These are phyloP conservation scores for Sclerotinia nivalis DNA, from an alignment of 2,329 filamentous ascomycete genomes.

Conservation along the genomic window DNA sequence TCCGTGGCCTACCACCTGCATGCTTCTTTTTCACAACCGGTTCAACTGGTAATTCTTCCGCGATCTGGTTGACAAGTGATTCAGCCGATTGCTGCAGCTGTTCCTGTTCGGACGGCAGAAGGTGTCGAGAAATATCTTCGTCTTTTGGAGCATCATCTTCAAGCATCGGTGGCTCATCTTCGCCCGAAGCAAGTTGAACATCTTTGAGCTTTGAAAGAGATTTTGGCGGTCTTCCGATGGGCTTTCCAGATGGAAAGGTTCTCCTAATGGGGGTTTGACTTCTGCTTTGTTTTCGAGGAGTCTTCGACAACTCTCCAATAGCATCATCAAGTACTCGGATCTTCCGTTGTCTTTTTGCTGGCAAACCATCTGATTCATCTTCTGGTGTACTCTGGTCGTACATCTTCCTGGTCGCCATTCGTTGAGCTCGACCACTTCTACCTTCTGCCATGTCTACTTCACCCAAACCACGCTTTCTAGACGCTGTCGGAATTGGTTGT, in stretches of 20 bases:
- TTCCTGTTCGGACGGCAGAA: conserved; percentile 32
- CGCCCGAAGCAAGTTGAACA: conserved; percentile 31
- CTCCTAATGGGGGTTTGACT: conserved; percentile 32
- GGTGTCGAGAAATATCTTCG: conserved; percentile 27
- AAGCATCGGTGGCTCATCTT: conserved; percentile 7
- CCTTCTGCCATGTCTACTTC: conserved; percentile 28
- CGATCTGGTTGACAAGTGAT: conserved; percentile 32
- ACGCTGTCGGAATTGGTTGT: conserved; percentile 50
- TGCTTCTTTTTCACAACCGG: conserved; percentile 30
- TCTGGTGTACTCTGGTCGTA: conserved; percentile 36
- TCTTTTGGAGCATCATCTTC: conserved; percentile 24
- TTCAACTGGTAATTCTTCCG: conserved; percentile 16
- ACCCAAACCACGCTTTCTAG: conserved; percentile 22
- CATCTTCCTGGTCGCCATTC: conserved; percentile 30
- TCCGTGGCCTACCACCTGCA: conserved; percentile 31
- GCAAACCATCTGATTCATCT: conserved; percentile 35
- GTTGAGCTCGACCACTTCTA: conserved; percentile 34
- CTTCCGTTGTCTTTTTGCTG: conserved; percentile 36
- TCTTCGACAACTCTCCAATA: conserved; percentile 24
- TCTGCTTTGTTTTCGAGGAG: conserved; percentile 28
- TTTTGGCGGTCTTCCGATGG: conserved; percentile 40
- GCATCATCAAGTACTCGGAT: conserved; percentile 32
- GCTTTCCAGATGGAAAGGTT: conserved; percentile 39
- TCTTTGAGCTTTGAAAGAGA: conserved; percentile 37
- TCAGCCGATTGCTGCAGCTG: conserved; percentile 36